Percentiles rank a stretch among this genome's conserved stretches.
Conservation (phyloP, 768 basidiomycete genomes). For the Pisolithus tinctorius region DNA sequence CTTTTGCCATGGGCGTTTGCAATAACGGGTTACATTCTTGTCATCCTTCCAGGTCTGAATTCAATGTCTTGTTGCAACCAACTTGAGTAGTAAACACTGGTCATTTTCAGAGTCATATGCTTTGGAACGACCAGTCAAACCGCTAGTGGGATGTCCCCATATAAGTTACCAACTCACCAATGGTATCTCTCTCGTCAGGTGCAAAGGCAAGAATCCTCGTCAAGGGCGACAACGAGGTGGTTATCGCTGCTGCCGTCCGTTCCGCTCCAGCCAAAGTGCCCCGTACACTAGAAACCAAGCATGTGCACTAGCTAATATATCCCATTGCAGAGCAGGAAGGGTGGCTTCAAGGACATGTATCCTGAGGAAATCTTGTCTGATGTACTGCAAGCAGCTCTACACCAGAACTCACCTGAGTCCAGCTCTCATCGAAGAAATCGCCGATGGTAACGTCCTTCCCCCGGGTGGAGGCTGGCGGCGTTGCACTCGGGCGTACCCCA, state of each 20-base stretch:
- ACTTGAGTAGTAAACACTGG: too few relatives aligned
- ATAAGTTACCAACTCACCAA: slow-evolving; percentile 1
- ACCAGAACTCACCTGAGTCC: slow-evolving; percentile 67
- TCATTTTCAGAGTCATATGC: too few relatives aligned
- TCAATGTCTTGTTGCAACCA: too few relatives aligned
- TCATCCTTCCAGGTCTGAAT: too few relatives aligned
- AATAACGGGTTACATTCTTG: too few relatives aligned
- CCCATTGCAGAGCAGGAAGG: slow-evolving; percentile 60
- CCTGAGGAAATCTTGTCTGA: slow-evolving; percentile 77
- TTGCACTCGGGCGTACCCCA: slow-evolving; percentile 81
- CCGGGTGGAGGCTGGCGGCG: slow-evolving; percentile 83
- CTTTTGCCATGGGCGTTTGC: too few relatives aligned
- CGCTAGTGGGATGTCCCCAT: too few relatives aligned
- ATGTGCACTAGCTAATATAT: background rate
- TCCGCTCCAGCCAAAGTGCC: slow-evolving; percentile 87
- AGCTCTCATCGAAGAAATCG: slow-evolving; percentile 74
- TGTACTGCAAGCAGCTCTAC: slow-evolving; percentile 67
- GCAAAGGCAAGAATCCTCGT: slow-evolving; percentile 57
- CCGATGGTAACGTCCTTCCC: slow-evolving; percentile 85
- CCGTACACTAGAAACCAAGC: background rate
- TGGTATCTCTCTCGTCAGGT: slow-evolving; percentile 14
- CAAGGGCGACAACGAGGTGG: slow-evolving; percentile 81
- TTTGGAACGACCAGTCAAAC: too few relatives aligned
- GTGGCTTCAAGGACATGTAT: slow-evolving; percentile 86
- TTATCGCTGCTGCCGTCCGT: slow-evolving; percentile 82